Conservation (phyloP, 208 protist species). For the Trypanosoma conorhini region DNA sequence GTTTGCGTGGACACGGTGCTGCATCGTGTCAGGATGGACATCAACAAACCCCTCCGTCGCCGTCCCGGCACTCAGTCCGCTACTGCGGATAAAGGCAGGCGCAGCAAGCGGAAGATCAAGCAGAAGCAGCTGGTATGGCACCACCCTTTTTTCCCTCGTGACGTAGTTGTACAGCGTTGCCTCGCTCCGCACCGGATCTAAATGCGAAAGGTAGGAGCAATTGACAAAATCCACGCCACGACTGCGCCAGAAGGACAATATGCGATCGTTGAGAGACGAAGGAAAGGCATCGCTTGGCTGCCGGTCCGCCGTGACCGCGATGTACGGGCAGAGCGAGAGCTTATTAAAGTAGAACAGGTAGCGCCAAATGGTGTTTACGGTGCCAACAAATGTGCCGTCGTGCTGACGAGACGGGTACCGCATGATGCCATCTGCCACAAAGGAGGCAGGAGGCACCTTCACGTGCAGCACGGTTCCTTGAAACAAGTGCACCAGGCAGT, state of each 20-base stretch:
- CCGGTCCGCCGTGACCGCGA: constrained; percentile 58
- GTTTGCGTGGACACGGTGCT: constrained; percentile 66
- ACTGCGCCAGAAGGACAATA: constrained; percentile 52
- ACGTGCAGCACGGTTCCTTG: constrained; percentile 73
- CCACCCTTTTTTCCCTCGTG: constrained; percentile 38
- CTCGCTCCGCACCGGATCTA: constrained; percentile 41
- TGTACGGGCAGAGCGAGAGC: constrained; percentile 48
- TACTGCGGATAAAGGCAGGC: constrained; percentile 65
- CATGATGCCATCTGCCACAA: constrained; percentile 30
- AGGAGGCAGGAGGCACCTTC: constrained; percentile 77
- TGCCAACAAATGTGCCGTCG: constrained; percentile 79
- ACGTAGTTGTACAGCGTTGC: constrained; percentile 79
- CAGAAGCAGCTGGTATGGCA: constrained; percentile 67
- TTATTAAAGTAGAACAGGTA: constrained; percentile 80
- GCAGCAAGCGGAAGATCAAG: constrained; percentile 78
- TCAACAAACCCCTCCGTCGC: constrained; percentile 68
- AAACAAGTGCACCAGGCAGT: constrained; percentile 65
- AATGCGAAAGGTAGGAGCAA: constrained; percentile 47
- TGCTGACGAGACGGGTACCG: constrained; percentile 56
- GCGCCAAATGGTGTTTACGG: constrained; percentile 79
- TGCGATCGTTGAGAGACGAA: constrained; percentile 40
- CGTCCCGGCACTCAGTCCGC: constrained; percentile 47
- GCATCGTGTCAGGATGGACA: constrained; percentile 71
- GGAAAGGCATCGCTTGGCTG: constrained; percentile 65
- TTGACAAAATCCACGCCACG: constrained; percentile 31